Evolutionary conservation across 2,329 filamentous ascomycete genomes (phyloP), one percentile per base, ranked within the genome.

Genomic region (Sclerotinia nivalis): DNA sequence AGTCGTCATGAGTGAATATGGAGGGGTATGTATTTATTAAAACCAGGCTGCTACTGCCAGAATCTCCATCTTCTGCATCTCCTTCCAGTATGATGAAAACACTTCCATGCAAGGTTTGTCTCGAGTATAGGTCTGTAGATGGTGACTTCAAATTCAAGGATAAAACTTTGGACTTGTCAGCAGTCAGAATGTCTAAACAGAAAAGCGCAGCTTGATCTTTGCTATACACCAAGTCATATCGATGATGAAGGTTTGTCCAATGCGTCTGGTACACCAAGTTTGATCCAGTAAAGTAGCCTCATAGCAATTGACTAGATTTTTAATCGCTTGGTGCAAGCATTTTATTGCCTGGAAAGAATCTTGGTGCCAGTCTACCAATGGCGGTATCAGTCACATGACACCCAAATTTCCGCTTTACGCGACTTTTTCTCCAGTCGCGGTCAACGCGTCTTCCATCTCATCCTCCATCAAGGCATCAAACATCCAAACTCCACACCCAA

Each of bases 381-480:
- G 20, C 3, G 12, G 12, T 7, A 1, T 7, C 4, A 12, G 10
- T 64, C 61, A 64, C 61, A 64, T 64, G 61, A 64, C 47, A 31
- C 9, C 9, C 10, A 10, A 40, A 64, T 34, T 50, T 64, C n/a
- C 61, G 45, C 61, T 64, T 64, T 52, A 64, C 61, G 61, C 61
- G 61, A 64, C 47, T 64, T 64, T 64, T 64, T 28, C 34, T 28
- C 31, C 61, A 20, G 61, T 64, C 61, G 61, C 61, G 61, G 31
- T 64, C 61, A 50, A 64, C 61, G 61, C 61, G 61, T 64, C 61
- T 64, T 52, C 61, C 61, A 40, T 52, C 61, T 37, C 61, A 52
- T 28, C 45, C 45, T 61, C 18, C 22, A 64, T 52, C 61, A 64
- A 40, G 31, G 50, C 22, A 37, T 20, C 31, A 40, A 64, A 64